These are phyloP conservation scores for Diaporthe sp. DNA, from an alignment of 2,329 filamentous ascomycete species.

Conservation along the genomic window DNA sequence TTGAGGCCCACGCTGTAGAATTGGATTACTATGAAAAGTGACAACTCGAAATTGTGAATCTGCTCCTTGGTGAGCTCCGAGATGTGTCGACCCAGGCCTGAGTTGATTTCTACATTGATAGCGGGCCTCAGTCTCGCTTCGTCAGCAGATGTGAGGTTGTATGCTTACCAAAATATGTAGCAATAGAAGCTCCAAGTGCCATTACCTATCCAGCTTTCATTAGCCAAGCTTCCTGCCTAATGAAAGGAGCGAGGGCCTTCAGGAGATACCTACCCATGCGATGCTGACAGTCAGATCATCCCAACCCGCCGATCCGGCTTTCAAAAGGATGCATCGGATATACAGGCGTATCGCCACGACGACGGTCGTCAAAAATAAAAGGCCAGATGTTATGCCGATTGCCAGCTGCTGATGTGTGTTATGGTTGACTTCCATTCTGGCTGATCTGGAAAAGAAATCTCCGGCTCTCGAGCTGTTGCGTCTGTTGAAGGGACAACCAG, in stretches of 20 bases:
- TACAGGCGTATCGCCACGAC: slow-evolving; percentile 28
- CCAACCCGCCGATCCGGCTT: slow-evolving; percentile 28
- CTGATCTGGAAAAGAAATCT: no score
- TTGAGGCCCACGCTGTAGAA: slow-evolving; percentile 30
- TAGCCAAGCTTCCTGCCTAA: not conserved
- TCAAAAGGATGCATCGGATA: slow-evolving; percentile 32
- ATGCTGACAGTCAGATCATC: slow-evolving; percentile 33
- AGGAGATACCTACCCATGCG: slow-evolving; percentile 13
- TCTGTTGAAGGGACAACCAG: not conserved
- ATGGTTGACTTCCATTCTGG: slow-evolving; percentile 19
- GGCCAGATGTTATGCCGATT: slow-evolving; percentile 22
- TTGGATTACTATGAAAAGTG: slow-evolving; percentile 16
- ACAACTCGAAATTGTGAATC: slow-evolving; percentile 1
- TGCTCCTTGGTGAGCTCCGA: slow-evolving; percentile 13
- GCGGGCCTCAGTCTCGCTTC: not conserved
- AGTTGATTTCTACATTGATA: slow-evolving; percentile 9
- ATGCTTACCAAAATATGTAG: slow-evolving; percentile 30
- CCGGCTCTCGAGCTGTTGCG: not conserved
- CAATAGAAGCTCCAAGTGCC: slow-evolving; percentile 26
- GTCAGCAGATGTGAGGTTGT: not conserved
- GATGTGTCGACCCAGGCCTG: slow-evolving; percentile 28
- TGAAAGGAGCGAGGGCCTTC: not conserved
- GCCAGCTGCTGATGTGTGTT: slow-evolving; percentile 24
- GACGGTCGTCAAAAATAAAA: slow-evolving; percentile 13
- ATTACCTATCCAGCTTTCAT: slow-evolving; percentile 8